Base-by-base conservation (phyloP, 441 rosid species). In the Corymbia citriodora region DNA sequence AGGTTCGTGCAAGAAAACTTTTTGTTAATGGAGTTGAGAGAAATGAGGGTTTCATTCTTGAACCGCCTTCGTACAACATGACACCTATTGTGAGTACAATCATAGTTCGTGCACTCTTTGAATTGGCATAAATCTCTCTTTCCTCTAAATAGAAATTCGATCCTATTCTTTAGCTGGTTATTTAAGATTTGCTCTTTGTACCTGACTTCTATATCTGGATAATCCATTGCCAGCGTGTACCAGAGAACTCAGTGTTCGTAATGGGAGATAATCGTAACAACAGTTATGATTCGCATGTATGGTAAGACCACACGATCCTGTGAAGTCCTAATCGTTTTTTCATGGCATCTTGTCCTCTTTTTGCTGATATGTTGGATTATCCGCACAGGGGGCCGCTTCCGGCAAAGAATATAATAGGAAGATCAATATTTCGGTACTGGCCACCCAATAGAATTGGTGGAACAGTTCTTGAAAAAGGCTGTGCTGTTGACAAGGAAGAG, bases 221-320 rank as follows among this genome's bases (percentile, higher is more conserved):
- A 68, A 61, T 52, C 12, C 40, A 72, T 90, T 53, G 90, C 94
- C 95, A 97, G 99, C 94, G 92, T 17, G 96, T 97, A 91, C 99
- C 99, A 1, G 97, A 95, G 91, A 95, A 96, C 88, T 96, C 95
- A 9, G 99, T 97, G 68, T 97, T 97, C 88, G 99, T 98, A 92
- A 98, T 98, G 99, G 99, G 99, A 53, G 99, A 98, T 85, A 98
- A 98, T 91, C 96, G 99, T 21, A 98, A 98, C 92, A 97, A 98
- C 90, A 97, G 98, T 91, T 98, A 98, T 25, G 99, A 97, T 91
- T 98, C 99, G 2, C 99, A 98, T 6, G 96, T 96, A 19, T 98
- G 99, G 99, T 98, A 93, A 95, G 88, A 6, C 61, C 70, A 19
- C 49, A 10, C 0, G 4, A 54, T 25, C 49, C 68, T 61, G 33